Evolutionary conservation across 164 flowering plant species (phyloP).

Genomic region (Brasenia schreberi): DNA sequence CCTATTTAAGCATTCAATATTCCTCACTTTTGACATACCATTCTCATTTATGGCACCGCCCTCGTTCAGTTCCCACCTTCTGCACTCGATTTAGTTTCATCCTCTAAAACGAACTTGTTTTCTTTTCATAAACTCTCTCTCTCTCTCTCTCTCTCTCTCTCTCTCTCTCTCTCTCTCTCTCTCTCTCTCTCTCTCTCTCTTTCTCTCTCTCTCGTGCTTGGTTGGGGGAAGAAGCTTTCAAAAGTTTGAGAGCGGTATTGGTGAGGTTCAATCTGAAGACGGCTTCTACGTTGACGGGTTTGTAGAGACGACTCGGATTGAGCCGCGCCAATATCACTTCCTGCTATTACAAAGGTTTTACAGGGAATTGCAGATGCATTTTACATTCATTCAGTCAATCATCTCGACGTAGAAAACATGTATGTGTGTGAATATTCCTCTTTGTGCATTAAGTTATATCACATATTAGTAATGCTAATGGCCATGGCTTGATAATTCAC

Average conservation of each 20-base stretch:
- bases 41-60: no score
- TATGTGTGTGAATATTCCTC: no score
- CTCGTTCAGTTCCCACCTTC: neutral
- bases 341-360: neutral
- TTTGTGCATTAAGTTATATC: no score
- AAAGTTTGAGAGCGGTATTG: slow-evolving; percentile 72
- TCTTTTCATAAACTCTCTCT: neutral
- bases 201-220: neutral
- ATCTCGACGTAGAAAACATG: no score
- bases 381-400: no score
- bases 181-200: slow-evolving; percentile 2
- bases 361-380: no score
- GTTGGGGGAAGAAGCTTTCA: neutral
- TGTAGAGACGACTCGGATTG: slow-evolving; percentile 87
- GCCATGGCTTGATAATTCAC: no score
- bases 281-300: slow-evolving; percentile 25
- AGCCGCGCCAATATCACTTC: slow-evolving; percentile 99
- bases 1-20: neutral
- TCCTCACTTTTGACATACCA: no score
- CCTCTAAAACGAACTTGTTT: neutral
- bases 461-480: no score
- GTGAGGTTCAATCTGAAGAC: slow-evolving; percentile 99
- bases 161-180: slow-evolving; percentile 17
- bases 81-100: neutral
- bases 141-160: slow-evolving; percentile 9